phyloP scores from a whole-genome alignment of 192 early-diverging fungal genomes.

The Globomyces pollinis-pini region DNA sequence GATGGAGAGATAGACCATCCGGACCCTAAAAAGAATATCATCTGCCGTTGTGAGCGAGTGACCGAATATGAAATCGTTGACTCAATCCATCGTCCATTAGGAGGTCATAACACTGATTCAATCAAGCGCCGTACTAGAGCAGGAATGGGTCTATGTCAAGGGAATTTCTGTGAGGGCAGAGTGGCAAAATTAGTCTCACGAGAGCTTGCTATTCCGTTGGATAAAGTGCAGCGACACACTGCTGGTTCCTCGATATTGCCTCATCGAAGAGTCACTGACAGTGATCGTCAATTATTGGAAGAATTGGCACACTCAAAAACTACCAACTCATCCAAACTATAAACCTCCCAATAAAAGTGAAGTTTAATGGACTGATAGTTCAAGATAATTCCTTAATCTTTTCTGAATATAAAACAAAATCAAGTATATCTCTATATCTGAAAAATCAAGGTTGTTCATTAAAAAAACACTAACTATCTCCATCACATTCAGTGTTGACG shows the following conservation, averaged over 20 bases:
- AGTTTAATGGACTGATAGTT: no score
- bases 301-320: no score
- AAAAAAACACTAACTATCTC: no score
- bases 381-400: no score
- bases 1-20: conserved; percentile 31
- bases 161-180: conserved; percentile 33
- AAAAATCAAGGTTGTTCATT: no score
- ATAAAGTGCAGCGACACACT: conserved; percentile 23
- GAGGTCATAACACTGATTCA: conserved; percentile 26
- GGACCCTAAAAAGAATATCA: conserved; percentile 32
- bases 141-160: conserved; percentile 45
- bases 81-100: conserved; percentile 30
- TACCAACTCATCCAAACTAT: no score
- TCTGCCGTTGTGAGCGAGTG: conserved; percentile 41
- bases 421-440: no score
- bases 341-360: no score
- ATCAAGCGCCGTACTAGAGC: conserved; percentile 38
- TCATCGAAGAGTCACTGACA: conserved; percentile 31
- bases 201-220: conserved; percentile 24
- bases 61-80: conserved; percentile 42
- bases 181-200: conserved; percentile 32
- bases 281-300: conserved; percentile 14
- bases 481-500: no score
- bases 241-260: conserved; percentile 32
- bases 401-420: no score